phyloP scores from a whole-genome alignment of 805 yeast genomes.

The Suhomyces prunicola region DNA sequence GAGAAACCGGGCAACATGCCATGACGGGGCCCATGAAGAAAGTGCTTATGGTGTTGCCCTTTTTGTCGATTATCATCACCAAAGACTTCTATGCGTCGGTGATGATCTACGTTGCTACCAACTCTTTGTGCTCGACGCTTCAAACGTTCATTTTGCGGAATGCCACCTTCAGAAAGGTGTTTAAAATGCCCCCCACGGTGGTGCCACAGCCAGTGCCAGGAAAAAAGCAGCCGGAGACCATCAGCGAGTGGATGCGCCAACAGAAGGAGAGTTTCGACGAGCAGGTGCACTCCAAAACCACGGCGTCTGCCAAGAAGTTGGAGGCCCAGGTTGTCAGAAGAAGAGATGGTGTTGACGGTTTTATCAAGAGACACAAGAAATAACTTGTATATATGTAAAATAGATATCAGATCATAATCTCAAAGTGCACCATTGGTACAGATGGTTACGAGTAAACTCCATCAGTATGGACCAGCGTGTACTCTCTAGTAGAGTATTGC shows the following conservation, averaged over 20 bases:
- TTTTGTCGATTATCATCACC: constrained; percentile 83
- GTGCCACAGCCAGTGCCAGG: constrained; percentile 38
- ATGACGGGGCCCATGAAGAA: constrained; percentile 61
- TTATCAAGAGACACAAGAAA: constrained; percentile 36
- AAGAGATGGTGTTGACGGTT: constrained; percentile 31
- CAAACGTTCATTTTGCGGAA: constrained; percentile 70
- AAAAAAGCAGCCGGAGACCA: constrained; percentile 27
- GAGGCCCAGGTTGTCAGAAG: constrained; percentile 31
- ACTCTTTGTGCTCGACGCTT: constrained; percentile 67
- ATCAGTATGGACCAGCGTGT: no score
- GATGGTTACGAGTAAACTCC: no score
- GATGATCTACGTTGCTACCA: constrained; percentile 79
- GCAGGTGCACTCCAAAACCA: constrained; percentile 32
- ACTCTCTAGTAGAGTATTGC: no score
- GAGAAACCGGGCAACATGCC: constrained; percentile 74
- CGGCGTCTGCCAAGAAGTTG: constrained; percentile 33
- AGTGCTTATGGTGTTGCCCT: constrained; percentile 69
- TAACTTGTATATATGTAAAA: constrained; percentile 2
- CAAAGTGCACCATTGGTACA: no score
- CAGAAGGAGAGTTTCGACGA: constrained; percentile 29
- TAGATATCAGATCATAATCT: no score
- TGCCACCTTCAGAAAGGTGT: constrained; percentile 51
- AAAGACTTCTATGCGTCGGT: constrained; percentile 84
- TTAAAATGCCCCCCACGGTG: constrained; percentile 61
- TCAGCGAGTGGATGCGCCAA: constrained; percentile 38